Base-by-base conservation (phyloP, 108 stramenopile species). In the Fragilariopsis cylindrus region DNA sequence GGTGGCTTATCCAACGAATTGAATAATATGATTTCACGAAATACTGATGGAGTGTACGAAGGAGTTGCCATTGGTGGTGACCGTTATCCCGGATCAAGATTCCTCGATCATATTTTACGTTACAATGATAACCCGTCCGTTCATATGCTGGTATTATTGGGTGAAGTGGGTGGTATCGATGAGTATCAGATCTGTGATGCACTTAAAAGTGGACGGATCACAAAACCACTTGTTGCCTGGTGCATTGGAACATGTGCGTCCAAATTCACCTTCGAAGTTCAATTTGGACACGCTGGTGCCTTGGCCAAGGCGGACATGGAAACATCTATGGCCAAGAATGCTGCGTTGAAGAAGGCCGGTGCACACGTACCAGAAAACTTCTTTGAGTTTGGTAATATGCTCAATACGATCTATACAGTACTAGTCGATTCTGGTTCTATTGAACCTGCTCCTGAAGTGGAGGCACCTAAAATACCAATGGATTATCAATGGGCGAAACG, bases 61-160 rank as follows among this genome's bases (percentile, higher is more conserved):
- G 96, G 96, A 19, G 87, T 96, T 13, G 96, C 96, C 47, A 96
- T 96, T 56, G 96, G 96, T 7, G 96, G 96, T 43, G 96, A 96
- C 78, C 85, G 92, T 18, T 95, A 95, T 71, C 96, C 96, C 2
- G 96, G 96, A 76, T 87, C 87, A 49, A 77, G 88, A 52, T 96
- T 96, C 63, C 84, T 95, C 18, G 96, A 96, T 65, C 93, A 95
- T 75, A 77, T 96, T n/a, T 69, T 94, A 43, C 88, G 96, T 7
- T 96, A 94, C 88, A 88, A 96, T 58, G 91, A 92, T 78, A 92
- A 96, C 70, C 94, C 94, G 5, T 75, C 81, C 18, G 87, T 87
- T 46, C 81, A 94, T 69, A 95, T 96, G 79, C 57, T 96, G 44
- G 94, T 96, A 8, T 70, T 96, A 4, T 75, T 96, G 46, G 96